phyloP scores from a whole-genome alignment of 257 asterid species.

The Solanum pimpinellifolium region DNA sequence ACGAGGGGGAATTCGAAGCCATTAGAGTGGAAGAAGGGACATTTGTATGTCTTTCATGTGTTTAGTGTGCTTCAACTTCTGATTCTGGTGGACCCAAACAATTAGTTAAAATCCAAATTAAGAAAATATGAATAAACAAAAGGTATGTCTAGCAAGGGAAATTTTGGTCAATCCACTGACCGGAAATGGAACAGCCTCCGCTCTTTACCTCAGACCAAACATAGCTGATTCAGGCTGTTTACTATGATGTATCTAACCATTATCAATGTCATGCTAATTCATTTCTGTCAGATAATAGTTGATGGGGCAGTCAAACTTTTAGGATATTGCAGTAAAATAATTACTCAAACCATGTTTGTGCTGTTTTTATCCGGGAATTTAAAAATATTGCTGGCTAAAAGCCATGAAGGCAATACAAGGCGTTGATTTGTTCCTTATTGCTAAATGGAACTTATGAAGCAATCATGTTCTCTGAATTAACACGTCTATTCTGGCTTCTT shows the following conservation, averaged over 20 bases:
- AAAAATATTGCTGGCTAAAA: background rate
- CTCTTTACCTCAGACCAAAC: background rate
- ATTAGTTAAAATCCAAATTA: background rate
- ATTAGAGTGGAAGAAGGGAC: background rate
- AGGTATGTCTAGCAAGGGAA: background rate
- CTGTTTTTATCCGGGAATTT: background rate
- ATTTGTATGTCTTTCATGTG: background rate
- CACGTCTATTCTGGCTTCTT: background rate
- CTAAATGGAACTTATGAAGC: background rate
- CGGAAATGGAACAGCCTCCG: background rate
- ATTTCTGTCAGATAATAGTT: background rate
- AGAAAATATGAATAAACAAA: background rate
- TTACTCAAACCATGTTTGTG: background rate
- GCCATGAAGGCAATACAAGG: background rate
- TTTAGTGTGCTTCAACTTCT: background rate
- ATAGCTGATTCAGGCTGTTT: background rate
- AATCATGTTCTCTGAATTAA: background rate
- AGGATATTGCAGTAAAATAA: background rate
- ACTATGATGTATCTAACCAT: background rate
- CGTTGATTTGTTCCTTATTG: background rate
- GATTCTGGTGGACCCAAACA: background rate
- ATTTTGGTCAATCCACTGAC: background rate
- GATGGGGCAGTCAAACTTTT: background rate
- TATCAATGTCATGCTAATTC: background rate
- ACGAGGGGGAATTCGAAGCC: background rate